Conservation (phyloP, 208 protist species). For the Crithidia mellificae region DNA sequence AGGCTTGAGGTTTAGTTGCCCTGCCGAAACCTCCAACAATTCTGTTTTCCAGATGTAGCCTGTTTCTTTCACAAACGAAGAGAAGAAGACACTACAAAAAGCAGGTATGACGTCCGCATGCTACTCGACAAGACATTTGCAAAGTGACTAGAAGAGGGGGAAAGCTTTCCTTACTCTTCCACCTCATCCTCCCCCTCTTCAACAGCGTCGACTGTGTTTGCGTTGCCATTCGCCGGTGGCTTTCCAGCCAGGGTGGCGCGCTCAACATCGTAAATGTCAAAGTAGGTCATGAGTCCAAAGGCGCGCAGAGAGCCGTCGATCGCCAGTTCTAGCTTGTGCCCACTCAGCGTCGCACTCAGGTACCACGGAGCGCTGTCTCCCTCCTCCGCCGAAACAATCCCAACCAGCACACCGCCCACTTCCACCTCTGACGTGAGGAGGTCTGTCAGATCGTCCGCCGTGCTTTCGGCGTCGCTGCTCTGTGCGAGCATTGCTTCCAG, state of each 20-base stretch:
- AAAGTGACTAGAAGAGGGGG: not conserved
- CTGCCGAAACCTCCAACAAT: too few species aligned
- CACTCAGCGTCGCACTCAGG: conserved; percentile 82
- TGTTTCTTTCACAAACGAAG: too few species aligned
- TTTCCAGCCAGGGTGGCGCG: conserved; percentile 2
- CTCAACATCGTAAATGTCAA: conserved; percentile 40
- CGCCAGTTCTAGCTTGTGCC: conserved; percentile 81
- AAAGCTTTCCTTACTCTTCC: not conserved
- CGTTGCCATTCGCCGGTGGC: not conserved
- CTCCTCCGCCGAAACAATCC: conserved; percentile 38
- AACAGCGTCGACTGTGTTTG: conserved; percentile 1
- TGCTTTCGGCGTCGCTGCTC: conserved; percentile 13
- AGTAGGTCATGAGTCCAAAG: conserved; percentile 79
- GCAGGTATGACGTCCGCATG: too few species aligned
- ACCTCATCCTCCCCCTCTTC: conserved; percentile 16
- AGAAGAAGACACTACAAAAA: too few species aligned
- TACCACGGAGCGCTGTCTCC: conserved; percentile 47
- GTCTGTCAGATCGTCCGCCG: conserved; percentile 26
- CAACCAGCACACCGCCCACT: conserved; percentile 70
- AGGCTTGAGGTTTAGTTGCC: too few species aligned
- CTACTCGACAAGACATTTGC: not conserved
- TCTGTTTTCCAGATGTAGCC: too few species aligned
- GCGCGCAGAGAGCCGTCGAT: conserved; percentile 78
- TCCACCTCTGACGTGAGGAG: conserved; percentile 47
- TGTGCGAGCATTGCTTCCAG: conserved; percentile 39